phyloP scores from a whole-genome alignment of 306 rosid species.

The Alnus glutinosa region DNA sequence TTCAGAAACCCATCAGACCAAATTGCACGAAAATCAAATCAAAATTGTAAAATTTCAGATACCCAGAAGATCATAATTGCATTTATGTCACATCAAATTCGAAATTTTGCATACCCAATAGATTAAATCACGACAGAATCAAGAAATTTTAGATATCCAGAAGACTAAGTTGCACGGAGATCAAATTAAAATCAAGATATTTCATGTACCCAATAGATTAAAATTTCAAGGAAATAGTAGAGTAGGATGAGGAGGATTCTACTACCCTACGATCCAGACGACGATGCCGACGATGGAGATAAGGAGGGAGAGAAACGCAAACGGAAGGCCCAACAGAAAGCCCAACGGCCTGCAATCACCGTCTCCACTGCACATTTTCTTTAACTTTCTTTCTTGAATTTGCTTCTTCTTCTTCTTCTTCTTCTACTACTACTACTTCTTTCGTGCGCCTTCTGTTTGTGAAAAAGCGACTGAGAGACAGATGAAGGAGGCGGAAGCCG shows the following conservation, averaged over 20 bases:
- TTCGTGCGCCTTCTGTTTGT: background rate
- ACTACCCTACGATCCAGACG: conserved; percentile 79
- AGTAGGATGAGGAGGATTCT: background rate
- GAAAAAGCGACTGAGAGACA: background rate
- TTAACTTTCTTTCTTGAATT: background rate
- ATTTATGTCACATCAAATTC: background rate
- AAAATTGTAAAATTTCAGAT: background rate
- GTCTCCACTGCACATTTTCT: conserved; percentile 61
- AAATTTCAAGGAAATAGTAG: background rate
- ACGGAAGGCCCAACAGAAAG: conserved; percentile 85
- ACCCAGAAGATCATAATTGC: conserved; percentile 9
- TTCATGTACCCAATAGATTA: background rate
- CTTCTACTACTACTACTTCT: background rate
- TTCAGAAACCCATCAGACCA: conserved; percentile 1
- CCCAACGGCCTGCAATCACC: conserved; percentile 95
- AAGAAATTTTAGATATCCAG: background rate
- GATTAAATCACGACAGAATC: background rate
- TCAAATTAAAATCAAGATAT: background rate
- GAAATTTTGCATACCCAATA: background rate
- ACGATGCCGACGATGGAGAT: conserved; percentile 70
- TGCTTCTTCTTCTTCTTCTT: background rate
- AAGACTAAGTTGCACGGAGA: background rate
- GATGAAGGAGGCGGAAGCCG: background rate
- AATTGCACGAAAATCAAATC: background rate
- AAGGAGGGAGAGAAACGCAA: conserved; percentile 68